Base-by-base conservation (phyloP, 768 basidiomycete genomes). In the Russula olivacea region DNA sequence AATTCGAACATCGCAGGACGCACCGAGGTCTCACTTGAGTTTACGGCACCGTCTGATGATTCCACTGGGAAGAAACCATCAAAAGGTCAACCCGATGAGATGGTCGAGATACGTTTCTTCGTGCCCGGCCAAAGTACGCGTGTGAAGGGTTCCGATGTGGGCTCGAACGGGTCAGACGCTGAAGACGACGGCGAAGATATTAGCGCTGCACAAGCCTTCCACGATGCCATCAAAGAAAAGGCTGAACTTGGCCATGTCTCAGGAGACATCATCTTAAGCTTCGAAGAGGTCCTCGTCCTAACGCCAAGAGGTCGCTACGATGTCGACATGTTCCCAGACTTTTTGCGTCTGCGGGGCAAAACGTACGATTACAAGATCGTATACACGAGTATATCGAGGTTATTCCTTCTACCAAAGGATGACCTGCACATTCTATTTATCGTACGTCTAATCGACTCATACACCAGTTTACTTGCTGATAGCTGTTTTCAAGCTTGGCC, bases 291-390 rank as follows among this genome's bases (percentile, higher is more conserved):
- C 17, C 82, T 94, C 25, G 93, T 98, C 5, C 80, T 94, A 50
- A 98, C 97, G 0, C 97, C 97, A 63, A 87, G 96, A 80, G 95
- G 96, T 58, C 87, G 93, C 59, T 97, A 95, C 74, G 95, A 98
- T 70, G 88, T 99, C 76, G 97, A 98, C 76, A 93, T 99, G 89
- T 98, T 92, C 80, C 86, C 86, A 28, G 91, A 91, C 58, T 98
- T 94, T 78, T 74, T 99, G 71, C 87, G 97, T 48, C 77, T 98
- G 36, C 88, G 94, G n/a, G 97, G 97, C 57, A 97, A 98, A 76
- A 98, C 95, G 1, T 98, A 98, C 75, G 97, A 99, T 74, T 99
- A 99, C 81, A 94, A 98, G 76, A 92, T 99, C 61, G 80, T 91
- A 25, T 97, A 95, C 75, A 81, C 83, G 41, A 89, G 88, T 66